Conservation (phyloP, 106 monocot species). For the Narthecium ossifragum region DNA sequence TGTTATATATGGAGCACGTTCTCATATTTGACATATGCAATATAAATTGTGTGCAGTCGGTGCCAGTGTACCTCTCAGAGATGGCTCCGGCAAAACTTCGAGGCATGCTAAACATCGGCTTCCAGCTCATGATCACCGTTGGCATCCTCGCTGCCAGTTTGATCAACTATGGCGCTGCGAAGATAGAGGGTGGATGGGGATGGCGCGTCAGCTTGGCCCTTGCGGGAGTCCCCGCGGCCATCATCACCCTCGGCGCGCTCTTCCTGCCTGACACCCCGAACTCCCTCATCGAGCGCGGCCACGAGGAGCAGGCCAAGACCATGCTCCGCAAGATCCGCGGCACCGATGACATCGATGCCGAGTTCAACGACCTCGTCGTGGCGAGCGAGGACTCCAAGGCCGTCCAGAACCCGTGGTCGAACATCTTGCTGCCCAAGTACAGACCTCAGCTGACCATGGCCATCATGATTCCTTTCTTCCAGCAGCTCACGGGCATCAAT, state of each 20-base stretch:
- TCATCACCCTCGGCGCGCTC: background rate
- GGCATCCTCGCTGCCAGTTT: background rate
- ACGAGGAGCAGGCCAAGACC: background rate
- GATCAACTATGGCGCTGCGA: background rate
- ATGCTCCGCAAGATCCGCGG: constrained; percentile 2
- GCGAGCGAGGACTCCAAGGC: constrained; percentile 6
- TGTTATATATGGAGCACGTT: background rate
- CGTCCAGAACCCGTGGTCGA: constrained; percentile 1
- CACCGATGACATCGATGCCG: background rate
- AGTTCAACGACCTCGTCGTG: constrained; percentile 1
- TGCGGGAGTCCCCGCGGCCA: background rate
- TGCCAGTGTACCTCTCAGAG: background rate
- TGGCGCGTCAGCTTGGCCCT: background rate
- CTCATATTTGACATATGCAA: background rate
- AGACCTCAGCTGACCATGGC: constrained; percentile 6
- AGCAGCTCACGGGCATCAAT: constrained; percentile 9
- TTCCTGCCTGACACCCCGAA: constrained; percentile 1
- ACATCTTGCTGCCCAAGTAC: constrained; percentile 5
- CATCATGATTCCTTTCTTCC: constrained; percentile 2
- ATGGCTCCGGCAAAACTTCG: background rate
- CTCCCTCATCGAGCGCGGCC: constrained; percentile 1
- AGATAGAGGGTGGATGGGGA: background rate
- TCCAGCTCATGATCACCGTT: background rate
- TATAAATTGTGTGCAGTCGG: background rate
- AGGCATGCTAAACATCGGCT: constrained; percentile 1